phyloP scores from a whole-genome alignment of 148 eudicot species.

The Salicornia ramosissima region DNA sequence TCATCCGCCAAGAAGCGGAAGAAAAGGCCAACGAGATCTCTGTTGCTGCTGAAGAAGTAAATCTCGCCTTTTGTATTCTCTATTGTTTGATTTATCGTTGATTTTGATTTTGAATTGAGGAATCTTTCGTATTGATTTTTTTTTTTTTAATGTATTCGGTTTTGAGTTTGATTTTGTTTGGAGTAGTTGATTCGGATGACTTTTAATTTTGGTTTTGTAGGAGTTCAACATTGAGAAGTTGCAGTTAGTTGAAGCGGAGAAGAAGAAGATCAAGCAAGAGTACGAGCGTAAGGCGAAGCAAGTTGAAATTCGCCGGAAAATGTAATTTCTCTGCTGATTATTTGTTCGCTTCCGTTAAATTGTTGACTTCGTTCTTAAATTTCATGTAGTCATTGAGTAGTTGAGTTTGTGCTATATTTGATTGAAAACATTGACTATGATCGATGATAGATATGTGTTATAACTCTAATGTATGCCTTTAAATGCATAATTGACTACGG shows the following conservation, averaged over 20 bases:
- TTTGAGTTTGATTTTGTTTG: background rate
- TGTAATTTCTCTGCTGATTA: slow-evolving; percentile 34
- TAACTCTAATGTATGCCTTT: background rate
- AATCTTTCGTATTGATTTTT: background rate
- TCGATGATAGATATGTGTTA: background rate
- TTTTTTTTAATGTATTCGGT: no score
- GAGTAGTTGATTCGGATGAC: background rate
- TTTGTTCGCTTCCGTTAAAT: background rate
- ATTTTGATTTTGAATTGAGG: background rate
- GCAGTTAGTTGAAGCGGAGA: slow-evolving; percentile 88
- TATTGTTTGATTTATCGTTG: background rate
- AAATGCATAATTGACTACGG: background rate
- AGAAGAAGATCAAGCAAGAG: slow-evolving; percentile 88
- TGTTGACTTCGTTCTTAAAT: background rate
- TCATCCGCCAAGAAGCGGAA: slow-evolving; percentile 88
- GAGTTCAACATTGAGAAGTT: slow-evolving; percentile 89
- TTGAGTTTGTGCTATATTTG: background rate
- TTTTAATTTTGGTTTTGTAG: slow-evolving; percentile 24
- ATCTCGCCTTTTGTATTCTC: background rate
- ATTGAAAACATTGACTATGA: background rate
- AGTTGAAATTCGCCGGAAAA: slow-evolving; percentile 67
- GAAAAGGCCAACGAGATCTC: slow-evolving; percentile 88
- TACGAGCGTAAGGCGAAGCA: slow-evolving; percentile 83
- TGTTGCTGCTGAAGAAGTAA: slow-evolving; percentile 73
- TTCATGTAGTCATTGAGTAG: background rate